Evolutionary conservation across 176 grass and related monocot genomes (phyloP), one percentile per base, ranked within the genome.

Genomic region (Zoysia pacifica): DNA sequence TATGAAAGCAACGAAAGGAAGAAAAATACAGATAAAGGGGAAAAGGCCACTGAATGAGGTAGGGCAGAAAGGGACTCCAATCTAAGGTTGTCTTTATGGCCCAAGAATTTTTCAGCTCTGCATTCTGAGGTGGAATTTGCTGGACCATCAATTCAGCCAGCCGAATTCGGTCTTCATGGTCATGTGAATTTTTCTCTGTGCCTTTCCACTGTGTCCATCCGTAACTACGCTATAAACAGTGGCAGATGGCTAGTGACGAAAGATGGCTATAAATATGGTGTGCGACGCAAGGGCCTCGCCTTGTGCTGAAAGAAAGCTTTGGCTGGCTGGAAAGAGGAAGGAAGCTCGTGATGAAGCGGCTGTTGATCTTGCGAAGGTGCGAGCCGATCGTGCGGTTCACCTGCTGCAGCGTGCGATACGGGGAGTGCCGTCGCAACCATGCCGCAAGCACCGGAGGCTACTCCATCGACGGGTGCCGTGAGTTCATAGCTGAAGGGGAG

Each of bases 71-170:
- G 51, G 72, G 75, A 65, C 75, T 82, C 84, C 84, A 80, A 77
- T 81, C 78, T 91, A 86, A 78, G 87, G 72, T 87, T 91, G 54
- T 62, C 78, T 80, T 91, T 58, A 91, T 90, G 89, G 94, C 87
- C 94, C 90, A 94, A 90, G 49, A 78, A 91, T 90, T 92, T 87
- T 69, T 90, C 82, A 84, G 48, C 86, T 88, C 71, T 84, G 76
- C 49, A 37, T 63, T 78, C 81, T 88, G 90, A 86, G 93, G 74
- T 96, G 93, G 90, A 92, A 92, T 86, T 92, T 78, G 93, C 89
- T 92, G 91, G 83, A 90, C 75, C 89, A 94, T 94, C 89, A 97
- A 91, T 91, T 92, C 74, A 72, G 83, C 83, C 87, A 87, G 91
- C 91, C 86, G 91, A 89, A 83, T 89, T 91, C 75, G 86, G 78